phyloP scores from a whole-genome alignment of 768 basidiomycete genomes.

The Pholiota conissans region DNA sequence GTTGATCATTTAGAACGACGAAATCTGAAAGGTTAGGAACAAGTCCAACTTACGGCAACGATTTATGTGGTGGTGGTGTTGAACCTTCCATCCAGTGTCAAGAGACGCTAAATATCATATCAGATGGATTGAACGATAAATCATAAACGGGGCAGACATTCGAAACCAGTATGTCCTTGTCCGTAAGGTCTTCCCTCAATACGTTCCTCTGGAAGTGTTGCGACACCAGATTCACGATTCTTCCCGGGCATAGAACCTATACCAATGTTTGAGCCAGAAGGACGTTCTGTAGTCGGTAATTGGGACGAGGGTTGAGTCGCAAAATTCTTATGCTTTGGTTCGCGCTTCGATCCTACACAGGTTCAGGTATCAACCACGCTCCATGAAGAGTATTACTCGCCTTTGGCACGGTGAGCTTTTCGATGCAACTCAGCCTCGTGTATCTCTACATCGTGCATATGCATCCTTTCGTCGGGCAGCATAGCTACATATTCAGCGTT shows the following conservation, averaged over 20 bases:
- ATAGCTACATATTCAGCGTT: conserved; percentile 44
- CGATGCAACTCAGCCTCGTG: conserved; percentile 2
- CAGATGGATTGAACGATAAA: background rate
- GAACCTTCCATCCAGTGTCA: background rate
- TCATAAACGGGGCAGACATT: background rate
- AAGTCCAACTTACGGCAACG: too few relatives aligned
- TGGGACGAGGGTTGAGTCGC: too few relatives aligned
- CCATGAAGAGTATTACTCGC: too few relatives aligned
- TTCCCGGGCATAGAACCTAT: conserved; percentile 20
- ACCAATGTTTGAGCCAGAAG: conserved; percentile 16
- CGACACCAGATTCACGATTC: conserved; percentile 17
- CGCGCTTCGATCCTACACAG: too few relatives aligned
- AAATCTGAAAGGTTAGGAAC: too few relatives aligned
- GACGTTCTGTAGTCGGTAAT: conserved; percentile 17
- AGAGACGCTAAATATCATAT: background rate
- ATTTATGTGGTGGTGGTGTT: background rate
- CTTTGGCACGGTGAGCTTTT: too few relatives aligned
- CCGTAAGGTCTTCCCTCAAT: conserved; percentile 13
- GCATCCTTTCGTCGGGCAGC: conserved; percentile 43
- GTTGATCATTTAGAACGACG: too few relatives aligned
- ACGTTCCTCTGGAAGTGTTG: conserved; percentile 19
- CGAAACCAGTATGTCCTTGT: conserved; percentile 14
- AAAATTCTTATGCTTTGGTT: too few relatives aligned
- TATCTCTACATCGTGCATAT: conserved; percentile 1
- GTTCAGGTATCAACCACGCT: too few relatives aligned